Evolutionary conservation across 495 filamentous ascomycete species (phyloP).

Genomic region (Extremus antarcticus): DNA sequence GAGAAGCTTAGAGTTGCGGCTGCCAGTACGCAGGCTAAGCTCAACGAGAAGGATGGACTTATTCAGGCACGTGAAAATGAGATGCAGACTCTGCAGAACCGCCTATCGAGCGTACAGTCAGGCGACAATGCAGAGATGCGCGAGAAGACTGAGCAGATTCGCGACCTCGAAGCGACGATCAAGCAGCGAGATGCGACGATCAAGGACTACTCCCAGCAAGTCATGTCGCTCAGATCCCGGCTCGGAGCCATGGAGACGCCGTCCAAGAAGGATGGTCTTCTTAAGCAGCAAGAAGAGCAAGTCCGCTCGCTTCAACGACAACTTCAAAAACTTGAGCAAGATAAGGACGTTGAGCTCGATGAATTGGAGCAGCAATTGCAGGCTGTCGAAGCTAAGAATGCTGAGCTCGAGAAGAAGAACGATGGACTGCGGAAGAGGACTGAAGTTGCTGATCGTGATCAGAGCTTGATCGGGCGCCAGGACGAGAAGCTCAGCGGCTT

Average conservation of each 20-base stretch:
- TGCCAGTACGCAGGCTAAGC: conserved; percentile 13
- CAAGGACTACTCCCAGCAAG: conserved; percentile 17
- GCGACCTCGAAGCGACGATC: conserved; percentile 14
- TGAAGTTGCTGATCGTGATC: conserved; percentile 12
- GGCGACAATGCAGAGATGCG: conserved; percentile 13
- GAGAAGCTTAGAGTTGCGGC: conserved; percentile 16
- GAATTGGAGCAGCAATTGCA: conserved; percentile 20
- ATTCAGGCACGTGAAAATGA: conserved; percentile 17
- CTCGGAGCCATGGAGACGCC: conserved; percentile 22
- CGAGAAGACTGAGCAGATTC: conserved; percentile 16
- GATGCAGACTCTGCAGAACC: conserved; percentile 17
- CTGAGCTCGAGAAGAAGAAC: conserved; percentile 9
- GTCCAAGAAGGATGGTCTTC: conserved; percentile 16
- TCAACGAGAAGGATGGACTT: conserved; percentile 18
- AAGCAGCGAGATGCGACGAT: conserved; percentile 8
- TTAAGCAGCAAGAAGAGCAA: conserved; percentile 20
- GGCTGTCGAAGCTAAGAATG: conserved; percentile 9
- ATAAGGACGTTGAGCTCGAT: conserved; percentile 18
- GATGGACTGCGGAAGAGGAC: conserved; percentile 8
- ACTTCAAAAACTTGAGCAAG: conserved; percentile 16
- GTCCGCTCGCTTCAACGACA: conserved; percentile 12
- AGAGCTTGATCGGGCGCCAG: conserved; percentile 13
- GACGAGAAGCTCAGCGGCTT: conserved; percentile 7
- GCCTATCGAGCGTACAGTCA: conserved; percentile 9
- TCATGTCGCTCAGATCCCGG: conserved; percentile 12